phyloP scores from a whole-genome alignment of 495 filamentous ascomycete genomes.

The Delitschia confertaspora region DNA sequence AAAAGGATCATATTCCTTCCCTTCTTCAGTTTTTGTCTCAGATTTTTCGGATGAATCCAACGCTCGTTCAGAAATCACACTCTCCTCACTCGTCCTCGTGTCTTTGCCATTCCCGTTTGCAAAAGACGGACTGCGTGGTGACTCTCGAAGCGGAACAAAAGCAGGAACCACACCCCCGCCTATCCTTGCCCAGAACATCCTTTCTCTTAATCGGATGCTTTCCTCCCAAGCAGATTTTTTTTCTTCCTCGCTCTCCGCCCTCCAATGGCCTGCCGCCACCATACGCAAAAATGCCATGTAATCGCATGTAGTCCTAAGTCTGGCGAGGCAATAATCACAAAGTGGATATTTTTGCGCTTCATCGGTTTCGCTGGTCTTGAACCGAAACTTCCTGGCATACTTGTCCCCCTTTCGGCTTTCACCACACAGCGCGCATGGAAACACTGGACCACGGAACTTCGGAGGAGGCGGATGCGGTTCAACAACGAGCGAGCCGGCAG shows the following conservation, averaged over 20 bases:
- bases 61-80: slow-evolving; percentile 4
- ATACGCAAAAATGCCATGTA: slow-evolving; percentile 85
- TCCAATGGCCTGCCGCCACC: slow-evolving; percentile 81
- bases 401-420: slow-evolving; percentile 61
- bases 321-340: slow-evolving; percentile 74
- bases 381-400: slow-evolving; percentile 73
- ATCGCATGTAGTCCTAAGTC: slow-evolving; percentile 82
- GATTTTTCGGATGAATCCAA: slow-evolving; percentile 15
- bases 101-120: slow-evolving; percentile 8
- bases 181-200: slow-evolving; percentile 92
- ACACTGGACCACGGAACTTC: slow-evolving; percentile 45
- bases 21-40: slow-evolving; percentile 11
- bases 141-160: slow-evolving; percentile 31
- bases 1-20: slow-evolving; percentile 20
- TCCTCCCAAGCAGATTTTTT: slow-evolving; percentile 88
- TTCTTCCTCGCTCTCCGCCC: slow-evolving; percentile 65
- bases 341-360: slow-evolving; percentile 81
- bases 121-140: slow-evolving; percentile 27
- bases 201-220: slow-evolving; percentile 73
- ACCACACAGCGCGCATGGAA: slow-evolving; percentile 81
- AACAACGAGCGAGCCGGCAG: slow-evolving; percentile 78
- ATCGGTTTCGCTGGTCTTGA: slow-evolving; percentile 76
- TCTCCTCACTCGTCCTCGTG: slow-evolving; percentile 23
- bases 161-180: slow-evolving; percentile 79
- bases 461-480: slow-evolving; percentile 63